phyloP scores from a whole-genome alignment of 495 filamentous ascomycete genomes.

The Aspergillus campestris region DNA sequence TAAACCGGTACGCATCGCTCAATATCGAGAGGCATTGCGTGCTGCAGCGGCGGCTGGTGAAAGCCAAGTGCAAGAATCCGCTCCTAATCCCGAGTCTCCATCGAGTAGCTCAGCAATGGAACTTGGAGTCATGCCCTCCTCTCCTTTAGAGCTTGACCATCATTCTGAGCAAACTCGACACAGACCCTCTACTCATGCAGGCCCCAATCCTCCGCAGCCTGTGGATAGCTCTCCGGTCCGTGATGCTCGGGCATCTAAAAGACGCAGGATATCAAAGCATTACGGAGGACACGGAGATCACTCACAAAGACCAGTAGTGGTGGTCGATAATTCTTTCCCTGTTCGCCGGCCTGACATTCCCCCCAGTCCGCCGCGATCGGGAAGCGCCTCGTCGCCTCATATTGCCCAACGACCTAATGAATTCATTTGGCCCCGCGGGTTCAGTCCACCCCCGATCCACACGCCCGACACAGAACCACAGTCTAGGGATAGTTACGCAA shows the following conservation, averaged over 20 bases:
- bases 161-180: not conserved
- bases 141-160: constrained; percentile 8
- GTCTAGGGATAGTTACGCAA: constrained; percentile 1
- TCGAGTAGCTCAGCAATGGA: constrained; percentile 27
- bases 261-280: constrained; percentile 25
- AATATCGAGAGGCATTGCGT: constrained; percentile 5
- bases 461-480: constrained; percentile 23
- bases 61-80: constrained; percentile 37
- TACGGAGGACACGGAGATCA: constrained; percentile 6
- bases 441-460: constrained; percentile 25
- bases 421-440: constrained; percentile 35
- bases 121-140: constrained; percentile 11
- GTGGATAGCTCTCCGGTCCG: constrained; percentile 2
- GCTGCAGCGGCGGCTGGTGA: constrained; percentile 43
- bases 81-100: constrained; percentile 17
- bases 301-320: constrained; percentile 13
- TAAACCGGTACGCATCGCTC: constrained; percentile 49
- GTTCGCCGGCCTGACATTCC: constrained; percentile 17
- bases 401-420: constrained; percentile 11
- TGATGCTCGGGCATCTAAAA: constrained; percentile 16
- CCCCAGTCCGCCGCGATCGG: constrained; percentile 35
- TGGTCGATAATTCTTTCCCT: constrained; percentile 17
- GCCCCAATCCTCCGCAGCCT: not conserved
- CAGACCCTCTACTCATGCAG: not conserved
- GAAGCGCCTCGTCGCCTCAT: constrained; percentile 20